Percentiles rank a stretch among this genome's conserved stretches.
Conservation (phyloP, 192 early-diverging fungal species). For the Entophlyctis luteolus region DNA sequence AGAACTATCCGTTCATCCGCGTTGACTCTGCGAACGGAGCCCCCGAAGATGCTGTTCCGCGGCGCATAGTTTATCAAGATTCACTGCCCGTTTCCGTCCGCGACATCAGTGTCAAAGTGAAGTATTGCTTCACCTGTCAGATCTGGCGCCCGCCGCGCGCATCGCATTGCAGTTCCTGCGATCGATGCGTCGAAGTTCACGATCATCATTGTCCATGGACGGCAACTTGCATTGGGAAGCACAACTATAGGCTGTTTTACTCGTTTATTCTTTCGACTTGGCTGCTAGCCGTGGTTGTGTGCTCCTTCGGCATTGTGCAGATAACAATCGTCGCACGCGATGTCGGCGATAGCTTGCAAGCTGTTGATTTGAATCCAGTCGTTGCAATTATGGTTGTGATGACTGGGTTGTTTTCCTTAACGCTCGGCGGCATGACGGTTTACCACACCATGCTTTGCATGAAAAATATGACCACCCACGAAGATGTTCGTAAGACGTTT, state of each 20-base stretch:
- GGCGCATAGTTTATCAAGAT: slow-evolving; percentile 21
- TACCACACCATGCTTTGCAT: slow-evolving; percentile 74
- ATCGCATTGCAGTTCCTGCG: slow-evolving; percentile 82
- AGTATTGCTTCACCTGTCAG: slow-evolving; percentile 86
- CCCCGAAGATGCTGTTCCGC: neutral
- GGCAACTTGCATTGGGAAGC: slow-evolving; percentile 82
- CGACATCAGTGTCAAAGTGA: slow-evolving; percentile 60
- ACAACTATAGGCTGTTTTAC: slow-evolving; percentile 72
- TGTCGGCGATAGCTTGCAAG: slow-evolving; percentile 33
- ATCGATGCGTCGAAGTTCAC: slow-evolving; percentile 78
- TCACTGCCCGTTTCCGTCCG: slow-evolving; percentile 51
- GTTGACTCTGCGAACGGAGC: neutral
- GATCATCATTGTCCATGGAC: slow-evolving; percentile 94
- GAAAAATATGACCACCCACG: slow-evolving; percentile 83
- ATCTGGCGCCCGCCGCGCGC: slow-evolving; percentile 85
- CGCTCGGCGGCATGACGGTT: slow-evolving; percentile 64
- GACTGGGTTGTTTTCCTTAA: slow-evolving; percentile 33
- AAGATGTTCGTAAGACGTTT: slow-evolving; percentile 47
- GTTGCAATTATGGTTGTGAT: slow-evolving; percentile 58
- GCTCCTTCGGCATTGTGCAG: slow-evolving; percentile 55
- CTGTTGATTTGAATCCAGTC: slow-evolving; percentile 59
- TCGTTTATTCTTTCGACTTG: slow-evolving; percentile 64
- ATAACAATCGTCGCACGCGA: neutral
- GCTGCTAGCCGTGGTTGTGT: slow-evolving; percentile 58
- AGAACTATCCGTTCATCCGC: slow-evolving; percentile 10